These are phyloP conservation scores for Arthrobotrys musiformis DNA, from an alignment of 2,329 filamentous ascomycete genomes.

Conservation along the genomic window DNA sequence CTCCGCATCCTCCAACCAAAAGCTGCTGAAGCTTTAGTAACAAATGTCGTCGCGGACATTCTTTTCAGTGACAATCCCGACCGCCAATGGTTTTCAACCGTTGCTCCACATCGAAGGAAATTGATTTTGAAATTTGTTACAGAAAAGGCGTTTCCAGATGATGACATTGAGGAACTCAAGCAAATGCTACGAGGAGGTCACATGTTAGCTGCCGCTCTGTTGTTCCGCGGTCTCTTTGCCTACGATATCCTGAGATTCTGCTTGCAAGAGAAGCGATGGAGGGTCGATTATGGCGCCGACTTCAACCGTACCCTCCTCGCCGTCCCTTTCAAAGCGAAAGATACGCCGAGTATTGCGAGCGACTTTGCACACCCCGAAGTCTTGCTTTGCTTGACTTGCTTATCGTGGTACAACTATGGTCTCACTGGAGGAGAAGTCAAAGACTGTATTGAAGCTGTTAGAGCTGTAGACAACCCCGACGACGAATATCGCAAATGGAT, in stretches of 20 bases:
- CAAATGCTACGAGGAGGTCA: constrained; percentile 55
- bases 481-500: constrained; percentile 69
- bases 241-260: constrained; percentile 68
- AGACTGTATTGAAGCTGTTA: constrained; percentile 65
- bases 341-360: constrained; percentile 68
- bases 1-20: constrained; percentile 65
- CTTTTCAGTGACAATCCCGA: constrained; percentile 64
- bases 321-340: constrained; percentile 72
- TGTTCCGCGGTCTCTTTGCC: constrained; percentile 70
- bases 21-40: constrained; percentile 61
- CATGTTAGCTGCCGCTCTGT: constrained; percentile 63
- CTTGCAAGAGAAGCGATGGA: constrained; percentile 71
- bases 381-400: constrained; percentile 68
- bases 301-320: constrained; percentile 65
- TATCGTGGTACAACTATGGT: constrained; percentile 70
- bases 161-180: constrained; percentile 63
- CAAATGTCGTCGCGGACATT: constrained; percentile 60
- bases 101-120: constrained; percentile 61
- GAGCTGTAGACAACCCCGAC: constrained; percentile 67
- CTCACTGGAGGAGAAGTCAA: constrained; percentile 68
- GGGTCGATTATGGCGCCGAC: constrained; percentile 73
- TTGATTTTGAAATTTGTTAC: constrained; percentile 66
- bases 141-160: constrained; percentile 58
- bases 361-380: constrained; percentile 74
- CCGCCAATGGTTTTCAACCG: constrained; percentile 63